Percentiles rank a stretch among this genome's conserved stretches.
Evolutionary conservation across 306 rosid species (phyloP).

Genomic region (Vachellia pachyceras): DNA sequence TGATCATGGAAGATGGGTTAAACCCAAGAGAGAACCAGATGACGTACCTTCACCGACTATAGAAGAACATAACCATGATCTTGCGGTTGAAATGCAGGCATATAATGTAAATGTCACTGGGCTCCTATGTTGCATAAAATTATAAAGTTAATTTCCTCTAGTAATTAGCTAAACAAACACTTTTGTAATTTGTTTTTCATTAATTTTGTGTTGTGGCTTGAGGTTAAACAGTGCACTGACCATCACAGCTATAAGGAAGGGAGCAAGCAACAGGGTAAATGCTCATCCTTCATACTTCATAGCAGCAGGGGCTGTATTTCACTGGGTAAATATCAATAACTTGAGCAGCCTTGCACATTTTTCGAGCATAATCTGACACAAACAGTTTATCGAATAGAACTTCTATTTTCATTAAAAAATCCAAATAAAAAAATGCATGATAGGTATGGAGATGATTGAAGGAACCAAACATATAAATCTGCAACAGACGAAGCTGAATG

Average conservation of each 20-base stretch:
- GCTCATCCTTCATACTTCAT: neutral
- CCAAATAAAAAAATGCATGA: neutral
- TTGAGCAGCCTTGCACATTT: neutral
- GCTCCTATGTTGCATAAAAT: constrained; percentile 3
- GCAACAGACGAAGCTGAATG: neutral
- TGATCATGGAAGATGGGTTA: constrained; percentile 79
- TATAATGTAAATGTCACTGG: constrained; percentile 30
- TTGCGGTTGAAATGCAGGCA: constrained; percentile 31
- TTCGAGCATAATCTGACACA: neutral
- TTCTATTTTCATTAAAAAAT: neutral
- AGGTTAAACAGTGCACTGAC: neutral
- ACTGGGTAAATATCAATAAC: neutral
- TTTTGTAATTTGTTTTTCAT: neutral
- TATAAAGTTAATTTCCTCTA: neutral
- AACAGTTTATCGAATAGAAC: neutral
- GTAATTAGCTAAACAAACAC: neutral
- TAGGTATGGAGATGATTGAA: neutral
- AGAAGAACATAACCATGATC: constrained; percentile 37
- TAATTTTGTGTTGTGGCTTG: neutral
- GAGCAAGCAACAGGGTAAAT: neutral
- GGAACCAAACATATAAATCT: neutral
- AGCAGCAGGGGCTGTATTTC: neutral
- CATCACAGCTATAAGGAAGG: neutral
- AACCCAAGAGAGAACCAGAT: constrained; percentile 63
- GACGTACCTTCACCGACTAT: constrained; percentile 69